Conservation (phyloP, 208 protist genomes). For the Acanthamoeba sp. region DNA sequence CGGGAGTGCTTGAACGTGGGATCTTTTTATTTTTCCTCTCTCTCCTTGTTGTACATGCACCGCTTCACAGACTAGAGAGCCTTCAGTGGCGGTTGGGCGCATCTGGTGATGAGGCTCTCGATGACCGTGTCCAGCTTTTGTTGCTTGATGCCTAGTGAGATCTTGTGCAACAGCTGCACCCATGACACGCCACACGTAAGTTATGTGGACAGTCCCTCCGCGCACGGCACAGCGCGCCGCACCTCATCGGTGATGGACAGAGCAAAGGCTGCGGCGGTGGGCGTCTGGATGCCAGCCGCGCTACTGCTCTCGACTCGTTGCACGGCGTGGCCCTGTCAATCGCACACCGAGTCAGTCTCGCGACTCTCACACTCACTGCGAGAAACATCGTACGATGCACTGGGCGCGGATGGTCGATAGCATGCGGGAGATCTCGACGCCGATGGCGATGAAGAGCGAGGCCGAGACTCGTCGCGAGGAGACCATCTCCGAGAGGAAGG, state of each 20-base stretch:
- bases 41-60: no score
- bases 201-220: not conserved
- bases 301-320: constrained; percentile 29
- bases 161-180: constrained; percentile 12
- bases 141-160: constrained; percentile 39
- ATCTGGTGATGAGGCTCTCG: not conserved
- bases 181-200: not conserved
- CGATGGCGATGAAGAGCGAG: constrained; percentile 35
- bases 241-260: constrained; percentile 49
- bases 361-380: not conserved
- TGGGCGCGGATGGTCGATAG: constrained; percentile 29
- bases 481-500: constrained; percentile 16
- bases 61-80: not conserved
- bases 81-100: not conserved
- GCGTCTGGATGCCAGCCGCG: constrained; percentile 22
- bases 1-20: no score
- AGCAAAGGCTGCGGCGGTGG: not conserved
- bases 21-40: no score
- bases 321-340: constrained; percentile 16
- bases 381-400: no score
- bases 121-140: not conserved
- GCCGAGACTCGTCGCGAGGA: constrained; percentile 7
- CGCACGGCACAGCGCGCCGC: not conserved
- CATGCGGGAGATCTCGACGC: constrained; percentile 42
- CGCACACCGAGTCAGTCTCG: not conserved